Evolutionary conservation across 495 filamentous ascomycete species (phyloP).

Genomic region (Aspergillus diversus): DNA sequence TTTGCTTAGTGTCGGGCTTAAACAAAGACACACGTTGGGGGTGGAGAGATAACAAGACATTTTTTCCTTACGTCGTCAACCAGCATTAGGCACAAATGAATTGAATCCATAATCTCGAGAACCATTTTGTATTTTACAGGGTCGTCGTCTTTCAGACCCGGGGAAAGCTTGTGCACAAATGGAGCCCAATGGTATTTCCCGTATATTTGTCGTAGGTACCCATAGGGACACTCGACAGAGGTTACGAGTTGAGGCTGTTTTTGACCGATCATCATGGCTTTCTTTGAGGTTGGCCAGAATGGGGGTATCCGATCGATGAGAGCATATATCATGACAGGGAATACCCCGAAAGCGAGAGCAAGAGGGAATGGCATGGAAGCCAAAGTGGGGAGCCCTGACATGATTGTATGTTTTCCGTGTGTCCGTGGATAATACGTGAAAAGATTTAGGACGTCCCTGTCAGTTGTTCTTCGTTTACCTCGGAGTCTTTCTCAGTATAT

Average conservation of each 20-base stretch:
- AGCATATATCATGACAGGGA: conserved; percentile 19
- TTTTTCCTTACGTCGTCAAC: conserved; percentile 34
- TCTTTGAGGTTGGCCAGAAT: conserved; percentile 22
- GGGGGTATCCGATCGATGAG: conserved; percentile 22
- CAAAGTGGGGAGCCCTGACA: conserved; percentile 9
- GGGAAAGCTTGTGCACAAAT: conserved; percentile 31
- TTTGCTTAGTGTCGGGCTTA: background rate
- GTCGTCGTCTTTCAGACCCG: conserved; percentile 27
- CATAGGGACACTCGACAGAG: conserved; percentile 28
- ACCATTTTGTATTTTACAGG: conserved; percentile 27
- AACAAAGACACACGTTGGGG: background rate
- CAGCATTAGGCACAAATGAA: conserved; percentile 39
- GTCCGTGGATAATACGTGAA: background rate
- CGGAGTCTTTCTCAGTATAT: conserved; percentile 4
- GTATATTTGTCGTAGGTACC: conserved; percentile 27
- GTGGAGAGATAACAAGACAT: too few species aligned
- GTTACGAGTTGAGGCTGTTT: conserved; percentile 22
- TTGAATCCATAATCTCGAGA: conserved; percentile 35
- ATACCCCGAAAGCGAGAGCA: conserved; percentile 12
- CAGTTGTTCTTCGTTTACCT: background rate
- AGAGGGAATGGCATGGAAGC: conserved; percentile 18
- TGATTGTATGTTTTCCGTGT: background rate
- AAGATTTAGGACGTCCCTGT: background rate
- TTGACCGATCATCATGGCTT: conserved; percentile 23
- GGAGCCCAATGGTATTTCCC: conserved; percentile 33